Evolutionary conservation across 768 basidiomycete species (phyloP), one percentile per base, ranked within the genome.

Genomic region (Dioszegia crocea): DNA sequence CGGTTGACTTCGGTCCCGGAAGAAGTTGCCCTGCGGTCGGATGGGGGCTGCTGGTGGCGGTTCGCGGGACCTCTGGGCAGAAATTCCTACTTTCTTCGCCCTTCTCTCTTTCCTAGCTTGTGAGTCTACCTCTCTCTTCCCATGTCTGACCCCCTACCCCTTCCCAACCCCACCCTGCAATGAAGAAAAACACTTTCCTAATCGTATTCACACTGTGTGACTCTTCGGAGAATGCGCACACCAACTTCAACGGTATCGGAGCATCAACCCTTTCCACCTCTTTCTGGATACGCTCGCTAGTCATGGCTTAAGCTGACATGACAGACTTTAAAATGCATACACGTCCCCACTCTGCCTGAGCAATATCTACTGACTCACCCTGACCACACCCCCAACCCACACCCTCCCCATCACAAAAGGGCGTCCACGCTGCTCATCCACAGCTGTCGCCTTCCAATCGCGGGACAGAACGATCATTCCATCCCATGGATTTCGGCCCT

Each of bases 131-230:
- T 12, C 23, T 27, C 33, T n/a, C 2, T 53, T 31, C 26, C 11
- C 21, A 16, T 40, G n/a, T 2, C 21, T 16, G 14, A 51, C 55
- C 52, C 31, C 46, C 39, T 33, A 14, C 36, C 54, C 30, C 16
- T 44, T 40, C n/a, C n/a, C 39, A 27, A 47, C 38, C 31, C 53
- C 54, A 21, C 56, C 56, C 36, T 43, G 67, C 67, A 45, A 69
- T 68, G 69, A 70, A 56, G 69, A 70, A 62, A 68, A 68, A 62
- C 58, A 70, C 43, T 56, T 60, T 61, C 60, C 72, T 74, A 74
- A 74, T 74, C 72, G 65, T 74, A 74, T 74, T 74, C 72, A 74
- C 72, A 74, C 72, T 74, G 67, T 71, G 72, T 60, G 49, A 74
- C 63, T 64, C 65, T 64, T 54, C 50, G 59, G 65, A 62, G 67